Base-by-base conservation (phyloP, 352 stramenopile species). In the Phytophthora pistaciae region DNA sequence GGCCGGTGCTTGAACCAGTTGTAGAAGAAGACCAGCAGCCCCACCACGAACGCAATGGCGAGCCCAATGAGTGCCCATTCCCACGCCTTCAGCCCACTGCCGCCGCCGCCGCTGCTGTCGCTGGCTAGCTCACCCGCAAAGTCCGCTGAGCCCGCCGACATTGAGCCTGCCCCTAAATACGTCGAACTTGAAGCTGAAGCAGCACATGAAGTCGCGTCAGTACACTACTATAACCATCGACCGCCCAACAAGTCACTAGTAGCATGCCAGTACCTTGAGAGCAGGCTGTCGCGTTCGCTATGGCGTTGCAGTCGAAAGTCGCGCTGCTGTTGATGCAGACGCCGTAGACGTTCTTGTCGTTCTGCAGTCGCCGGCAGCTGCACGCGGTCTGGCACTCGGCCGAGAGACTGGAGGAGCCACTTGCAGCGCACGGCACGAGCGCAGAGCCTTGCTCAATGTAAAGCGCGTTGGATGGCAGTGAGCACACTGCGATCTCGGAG, bases 1-100 rank as follows among this genome's bases (percentile, higher is more conserved):
- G 82, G 80, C 3, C 80, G 84, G 52, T 90, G 46, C 42, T 79
- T 80, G 49, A 84, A 86, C 79, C 79, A 92, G 49, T 83, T 87
- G 42, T 83, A 52, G 3, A 77, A 27, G 40, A 92, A 88, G 6
- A 82, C 49, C 21, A 81, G 46, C 20, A 79, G 49, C 1, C 62
- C 82, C 5, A 83, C 21, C 3, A 80, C 59, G 18, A 82, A 48
- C 2, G 72, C 72, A 56, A 79, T 71, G 29, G 61, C 64, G 20
- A 87, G 23, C 7, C 62, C 79, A 11, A 89, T 74, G 16, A 84
- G 44, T 8, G 65, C 68, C 68, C 79, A 88, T 25, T 83, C 64
- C 71, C 75, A 85, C 21, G 77, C 56, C 23, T 74, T 56, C 44
- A 84, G 54, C 29, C 66, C 65, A 25, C 20, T 13, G 33, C 33